Evolutionary conservation across 176 grass and related monocot genomes (phyloP).

Genomic region (Puya raimondii): DNA sequence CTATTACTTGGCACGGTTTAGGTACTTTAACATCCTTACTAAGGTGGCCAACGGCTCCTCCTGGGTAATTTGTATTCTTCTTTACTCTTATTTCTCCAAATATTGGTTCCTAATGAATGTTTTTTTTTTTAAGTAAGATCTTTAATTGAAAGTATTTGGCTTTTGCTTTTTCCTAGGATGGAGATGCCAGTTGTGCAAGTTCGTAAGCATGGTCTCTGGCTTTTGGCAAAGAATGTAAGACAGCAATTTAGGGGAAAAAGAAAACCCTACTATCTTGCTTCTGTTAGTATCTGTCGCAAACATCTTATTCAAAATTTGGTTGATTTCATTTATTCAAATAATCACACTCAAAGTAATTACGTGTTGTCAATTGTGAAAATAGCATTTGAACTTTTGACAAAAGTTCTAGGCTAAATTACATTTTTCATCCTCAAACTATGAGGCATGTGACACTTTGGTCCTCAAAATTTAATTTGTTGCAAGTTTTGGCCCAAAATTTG

Average conservation of each 20-base stretch:
- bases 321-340: not conserved
- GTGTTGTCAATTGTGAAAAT: not conserved
- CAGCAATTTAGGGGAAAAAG: not conserved
- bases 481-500: too few species aligned
- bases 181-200: conserved; percentile 97
- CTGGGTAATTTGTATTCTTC: conserved; percentile 42
- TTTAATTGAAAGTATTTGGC: not conserved
- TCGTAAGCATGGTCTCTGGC: conserved; percentile 68
- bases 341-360: not conserved
- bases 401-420: too few species aligned
- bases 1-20: conserved; percentile 24
- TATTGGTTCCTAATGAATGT: conserved; percentile 7
- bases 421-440: too few species aligned
- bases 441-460: too few species aligned
- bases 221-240: conserved; percentile 92
- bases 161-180: conserved; percentile 54
- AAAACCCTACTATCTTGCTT: conserved; percentile 7
- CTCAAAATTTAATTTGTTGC: too few species aligned
- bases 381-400: not conserved
- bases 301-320: not conserved
- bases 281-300: not conserved
- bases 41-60: conserved; percentile 98
- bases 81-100: not conserved
- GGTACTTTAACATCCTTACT: conserved; percentile 86
- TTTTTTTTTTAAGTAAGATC: conserved; percentile 16